Base-by-base conservation (phyloP, 2,329 filamentous ascomycete species). In the Pseudogymnoascus sp. region DNA sequence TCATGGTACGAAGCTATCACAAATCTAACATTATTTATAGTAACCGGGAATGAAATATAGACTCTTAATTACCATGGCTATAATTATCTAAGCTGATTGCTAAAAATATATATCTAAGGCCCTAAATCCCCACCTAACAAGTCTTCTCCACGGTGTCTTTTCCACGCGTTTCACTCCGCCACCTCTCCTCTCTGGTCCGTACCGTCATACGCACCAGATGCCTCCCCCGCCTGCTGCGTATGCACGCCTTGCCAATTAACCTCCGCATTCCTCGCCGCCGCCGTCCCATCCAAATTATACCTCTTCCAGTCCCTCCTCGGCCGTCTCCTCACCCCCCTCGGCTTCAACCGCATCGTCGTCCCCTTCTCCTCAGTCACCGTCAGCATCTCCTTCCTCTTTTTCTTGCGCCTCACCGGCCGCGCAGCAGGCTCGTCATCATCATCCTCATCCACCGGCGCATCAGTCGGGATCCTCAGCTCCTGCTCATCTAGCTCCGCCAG, bases 71-170 rank as follows among this genome's bases (percentile, higher is more conserved):
- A 23, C 4, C 23, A 50, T 86, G 70, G 12, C 12, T 28, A 50
- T 25, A 93, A 91, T 73, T 85, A 12, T 10, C 44, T 50, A 2
- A n/a, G 44, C 12, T 50, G 14, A 1, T 10, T 25, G 3, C 21
- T 50, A 3, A 50, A 25, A 8, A 14, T n/a, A 8, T 50, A 25
- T 50, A 50, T 21, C 21, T 8, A 28, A 53, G 4, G 4, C 14
- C 12, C 25, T 5, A 25, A 18, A 3, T 40, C n/a, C 38, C n/a
- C 4, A 50, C 21, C 21, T 28, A 50, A 25, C 12, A n/a, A 12
- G 12, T n/a, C 10, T 8, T 14, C 1, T 31, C 8, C 1, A 31
- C 14, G n/a, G 25, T 46, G 21, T 53, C 46, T 8, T 28, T 5
- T 4, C 8, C n/a, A 2, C 8, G 7, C 8, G 11, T 25, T 12